Evolutionary conservation across 441 rosid species (phyloP).

Genomic region (Bruguiera hainesii): DNA sequence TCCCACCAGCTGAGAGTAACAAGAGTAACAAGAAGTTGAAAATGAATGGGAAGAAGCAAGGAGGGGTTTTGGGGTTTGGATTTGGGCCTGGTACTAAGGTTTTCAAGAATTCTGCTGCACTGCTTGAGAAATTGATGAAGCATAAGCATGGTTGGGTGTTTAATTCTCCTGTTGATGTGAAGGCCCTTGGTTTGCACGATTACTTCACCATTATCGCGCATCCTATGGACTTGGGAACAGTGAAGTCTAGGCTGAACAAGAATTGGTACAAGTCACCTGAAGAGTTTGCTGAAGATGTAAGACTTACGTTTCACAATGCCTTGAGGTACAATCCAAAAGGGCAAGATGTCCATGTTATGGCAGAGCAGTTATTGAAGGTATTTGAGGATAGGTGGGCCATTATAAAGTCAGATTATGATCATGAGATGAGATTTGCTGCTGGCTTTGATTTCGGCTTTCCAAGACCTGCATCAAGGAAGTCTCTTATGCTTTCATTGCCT

Average conservation of each 20-base stretch:
- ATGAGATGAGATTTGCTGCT: conserved; percentile 54
- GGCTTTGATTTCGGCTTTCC: conserved; percentile 57
- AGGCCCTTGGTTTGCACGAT: conserved; percentile 79
- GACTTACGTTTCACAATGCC: conserved; percentile 93
- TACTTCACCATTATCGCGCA: conserved; percentile 73
- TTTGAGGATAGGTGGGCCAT: conserved; percentile 89
- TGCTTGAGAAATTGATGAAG: conserved; percentile 91
- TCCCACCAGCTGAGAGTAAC: conserved; percentile 92
- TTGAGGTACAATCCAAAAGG: conserved; percentile 94
- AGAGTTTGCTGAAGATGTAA: conserved; percentile 98
- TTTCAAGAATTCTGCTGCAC: conserved; percentile 65
- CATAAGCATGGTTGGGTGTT: conserved; percentile 98
- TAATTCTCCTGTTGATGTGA: conserved; percentile 84
- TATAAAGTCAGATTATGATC: conserved; percentile 76
- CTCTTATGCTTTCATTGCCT: conserved; percentile 57
- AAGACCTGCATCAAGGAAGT: conserved; percentile 56
- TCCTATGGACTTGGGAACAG: conserved; percentile 97
- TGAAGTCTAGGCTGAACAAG: conserved; percentile 61
- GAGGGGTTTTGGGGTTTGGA: conserved; percentile 47
- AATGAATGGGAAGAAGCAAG: conserved; percentile 67
- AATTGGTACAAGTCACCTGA: conserved; percentile 87
- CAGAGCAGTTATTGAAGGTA: conserved; percentile 55
- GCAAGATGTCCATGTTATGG: conserved; percentile 95
- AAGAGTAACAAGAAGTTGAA: conserved; percentile 94
- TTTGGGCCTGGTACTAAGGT: conserved; percentile 54